Evolutionary conservation across 2,329 filamentous ascomycete species (phyloP).

Genomic region (Phialophora verrucosa): DNA sequence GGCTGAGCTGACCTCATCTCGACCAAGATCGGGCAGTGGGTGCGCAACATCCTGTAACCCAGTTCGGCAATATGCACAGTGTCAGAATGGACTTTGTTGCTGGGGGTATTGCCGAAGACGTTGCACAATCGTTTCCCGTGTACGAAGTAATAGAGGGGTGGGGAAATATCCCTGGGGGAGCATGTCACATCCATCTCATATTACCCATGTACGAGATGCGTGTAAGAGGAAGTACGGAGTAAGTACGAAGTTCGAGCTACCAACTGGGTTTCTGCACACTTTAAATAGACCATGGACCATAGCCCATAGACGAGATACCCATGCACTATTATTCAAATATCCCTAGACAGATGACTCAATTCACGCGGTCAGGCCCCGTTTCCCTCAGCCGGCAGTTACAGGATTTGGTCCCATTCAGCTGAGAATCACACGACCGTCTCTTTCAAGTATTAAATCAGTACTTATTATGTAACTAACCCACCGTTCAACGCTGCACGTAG

Average conservation of each 20-base stretch:
- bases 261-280: neutral
- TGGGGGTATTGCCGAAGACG: neutral
- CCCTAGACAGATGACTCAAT: no score
- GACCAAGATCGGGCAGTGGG: neutral
- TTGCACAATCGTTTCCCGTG: neutral
- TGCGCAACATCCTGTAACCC: neutral
- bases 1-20: constrained; percentile 6
- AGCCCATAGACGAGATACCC: neutral
- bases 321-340: neutral
- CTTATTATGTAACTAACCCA: no score
- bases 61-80: neutral
- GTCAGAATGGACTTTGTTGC: neutral
- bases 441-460: no score
- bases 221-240: neutral
- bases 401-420: no score
- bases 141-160: neutral
- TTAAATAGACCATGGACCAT: neutral
- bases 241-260: no score
- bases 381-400: no score
- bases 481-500: no score
- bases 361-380: no score
- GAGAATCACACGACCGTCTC: no score
- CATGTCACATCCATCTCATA: neutral
- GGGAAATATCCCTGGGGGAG: neutral
- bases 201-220: neutral